Percentiles rank a stretch among this genome's conserved stretches.
These are phyloP conservation scores for Calonectria hongkongensis DNA, from an alignment of 2,329 filamentous ascomycete genomes.

Conservation along the genomic window DNA sequence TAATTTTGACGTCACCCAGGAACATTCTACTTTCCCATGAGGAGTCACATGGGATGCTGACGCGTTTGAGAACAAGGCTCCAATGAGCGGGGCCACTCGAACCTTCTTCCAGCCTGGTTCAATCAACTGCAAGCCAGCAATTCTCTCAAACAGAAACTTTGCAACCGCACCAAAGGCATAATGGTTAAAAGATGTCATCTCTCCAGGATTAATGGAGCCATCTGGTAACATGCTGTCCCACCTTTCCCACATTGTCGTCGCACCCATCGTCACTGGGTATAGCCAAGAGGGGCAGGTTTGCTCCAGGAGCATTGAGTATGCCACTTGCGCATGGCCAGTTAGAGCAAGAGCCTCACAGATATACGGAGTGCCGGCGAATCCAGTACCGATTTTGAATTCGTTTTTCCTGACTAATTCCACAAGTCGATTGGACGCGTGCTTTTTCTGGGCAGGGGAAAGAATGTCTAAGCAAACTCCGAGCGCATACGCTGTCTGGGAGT, in stretches of 20 bases:
- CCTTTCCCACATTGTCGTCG: conserved; percentile 63
- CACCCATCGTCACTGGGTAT: conserved; percentile 61
- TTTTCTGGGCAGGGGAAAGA: conserved; percentile 16
- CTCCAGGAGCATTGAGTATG: conserved; percentile 60
- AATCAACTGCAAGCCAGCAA: conserved; percentile 36
- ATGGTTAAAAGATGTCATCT: conserved; percentile 64
- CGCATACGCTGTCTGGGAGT: conserved; percentile 42
- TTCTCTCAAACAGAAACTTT: conserved; percentile 57
- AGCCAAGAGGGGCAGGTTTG: conserved; percentile 59
- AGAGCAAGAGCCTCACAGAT: conserved; percentile 28
- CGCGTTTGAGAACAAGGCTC: neutral
- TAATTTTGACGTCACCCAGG: neutral
- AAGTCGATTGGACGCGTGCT: conserved; percentile 18
- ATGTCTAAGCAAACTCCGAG: conserved; percentile 42
- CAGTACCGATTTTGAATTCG: conserved; percentile 44
- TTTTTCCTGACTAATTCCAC: conserved; percentile 37
- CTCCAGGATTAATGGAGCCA: conserved; percentile 59
- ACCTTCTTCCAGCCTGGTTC: conserved; percentile 43
- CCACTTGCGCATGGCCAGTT: conserved; percentile 28
- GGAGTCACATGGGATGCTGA: neutral
- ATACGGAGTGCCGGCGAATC: conserved; percentile 62
- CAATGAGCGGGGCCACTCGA: neutral
- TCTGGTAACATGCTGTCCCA: conserved; percentile 62
- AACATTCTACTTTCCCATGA: neutral
- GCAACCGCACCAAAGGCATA: conserved; percentile 62